Evolutionary conservation across 805 yeast species (phyloP).

Genomic region (Teunomyces cretensis): DNA sequence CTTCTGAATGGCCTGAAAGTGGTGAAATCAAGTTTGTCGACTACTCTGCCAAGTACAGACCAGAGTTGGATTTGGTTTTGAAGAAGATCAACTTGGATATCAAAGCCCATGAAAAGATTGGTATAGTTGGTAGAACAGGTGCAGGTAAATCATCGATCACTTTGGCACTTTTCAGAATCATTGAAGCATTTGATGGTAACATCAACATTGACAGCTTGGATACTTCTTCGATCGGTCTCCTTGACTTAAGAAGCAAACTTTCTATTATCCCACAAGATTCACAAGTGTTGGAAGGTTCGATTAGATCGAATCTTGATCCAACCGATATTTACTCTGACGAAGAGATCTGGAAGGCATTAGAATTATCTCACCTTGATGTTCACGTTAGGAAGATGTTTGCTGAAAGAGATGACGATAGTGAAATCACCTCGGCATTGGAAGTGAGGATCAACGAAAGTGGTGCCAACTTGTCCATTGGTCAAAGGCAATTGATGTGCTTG

Average conservation of each 20-base stretch:
- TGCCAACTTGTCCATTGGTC: slow-evolving; percentile 51
- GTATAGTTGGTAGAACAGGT: slow-evolving; percentile 48
- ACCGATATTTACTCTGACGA: slow-evolving; percentile 35
- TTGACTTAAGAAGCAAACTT: slow-evolving; percentile 42
- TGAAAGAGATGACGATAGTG: slow-evolving; percentile 25
- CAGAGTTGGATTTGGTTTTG: slow-evolving; percentile 44
- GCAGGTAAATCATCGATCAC: slow-evolving; percentile 48
- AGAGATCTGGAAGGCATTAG: slow-evolving; percentile 42
- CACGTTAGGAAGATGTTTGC: slow-evolving; percentile 40
- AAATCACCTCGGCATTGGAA: slow-evolving; percentile 28
- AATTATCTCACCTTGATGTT: slow-evolving; percentile 41
- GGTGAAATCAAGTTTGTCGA: slow-evolving; percentile 38
- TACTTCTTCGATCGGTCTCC: slow-evolving; percentile 37
- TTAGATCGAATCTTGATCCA: slow-evolving; percentile 43
- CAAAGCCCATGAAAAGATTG: slow-evolving; percentile 40
- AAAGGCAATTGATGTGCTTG: slow-evolving; percentile 64
- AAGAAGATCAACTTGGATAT: slow-evolving; percentile 36
- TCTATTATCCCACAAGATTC: slow-evolving; percentile 49
- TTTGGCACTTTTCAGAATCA: slow-evolving; percentile 43
- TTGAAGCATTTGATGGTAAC: slow-evolving; percentile 38
- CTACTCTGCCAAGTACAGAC: slow-evolving; percentile 44
- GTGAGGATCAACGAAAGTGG: slow-evolving; percentile 45
- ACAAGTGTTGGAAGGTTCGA: slow-evolving; percentile 45
- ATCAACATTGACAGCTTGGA: slow-evolving; percentile 36
- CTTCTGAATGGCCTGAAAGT: slow-evolving; percentile 34